A percentile compares a stretch with the other conserved stretches of the same genome.
Conservation (phyloP, 1,139 yeast genomes). For the Candida sp. region DNA sequence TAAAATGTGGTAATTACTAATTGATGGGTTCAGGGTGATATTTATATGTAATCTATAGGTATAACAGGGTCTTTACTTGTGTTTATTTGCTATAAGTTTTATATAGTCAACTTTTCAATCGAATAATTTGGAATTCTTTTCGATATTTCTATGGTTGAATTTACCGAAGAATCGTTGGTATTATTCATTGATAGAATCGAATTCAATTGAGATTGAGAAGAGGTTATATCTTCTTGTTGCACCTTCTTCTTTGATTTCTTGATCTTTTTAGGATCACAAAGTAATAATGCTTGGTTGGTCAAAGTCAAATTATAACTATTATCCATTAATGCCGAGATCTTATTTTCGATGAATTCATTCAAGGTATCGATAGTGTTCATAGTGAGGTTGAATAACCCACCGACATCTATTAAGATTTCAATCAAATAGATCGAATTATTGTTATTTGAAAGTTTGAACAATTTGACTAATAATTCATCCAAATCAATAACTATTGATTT, state of each 20-base stretch:
- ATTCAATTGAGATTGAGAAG: conserved; percentile 31
- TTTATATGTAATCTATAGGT: not conserved
- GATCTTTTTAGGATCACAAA: conserved; percentile 18
- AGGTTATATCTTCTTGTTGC: conserved; percentile 15
- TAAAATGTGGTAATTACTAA: not conserved
- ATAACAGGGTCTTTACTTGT: not conserved
- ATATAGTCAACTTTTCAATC: conserved; percentile 45
- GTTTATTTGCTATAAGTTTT: conserved; percentile 5
- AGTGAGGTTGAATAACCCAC: conserved; percentile 67
- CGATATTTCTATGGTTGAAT: conserved; percentile 27
- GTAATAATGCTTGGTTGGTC: conserved; percentile 46
- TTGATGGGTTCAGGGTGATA: not conserved
- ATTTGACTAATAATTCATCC: conserved; percentile 35
- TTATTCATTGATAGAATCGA: conserved; percentile 37
- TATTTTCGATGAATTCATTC: conserved; percentile 40
- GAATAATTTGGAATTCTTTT: conserved; percentile 50
- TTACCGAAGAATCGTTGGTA: conserved; percentile 19
- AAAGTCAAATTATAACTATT: conserved; percentile 56
- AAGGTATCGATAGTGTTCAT: conserved; percentile 44
- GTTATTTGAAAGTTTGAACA: conserved; percentile 19
- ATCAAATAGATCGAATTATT: conserved; percentile 56
- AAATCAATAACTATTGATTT: conserved; percentile 26
- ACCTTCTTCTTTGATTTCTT: conserved; percentile 17
- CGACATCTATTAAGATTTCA: conserved; percentile 66
- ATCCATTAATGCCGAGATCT: conserved; percentile 46